Evolutionary conservation across 805 yeast genomes (phyloP).

Genomic region (Priceomyces castillae): DNA sequence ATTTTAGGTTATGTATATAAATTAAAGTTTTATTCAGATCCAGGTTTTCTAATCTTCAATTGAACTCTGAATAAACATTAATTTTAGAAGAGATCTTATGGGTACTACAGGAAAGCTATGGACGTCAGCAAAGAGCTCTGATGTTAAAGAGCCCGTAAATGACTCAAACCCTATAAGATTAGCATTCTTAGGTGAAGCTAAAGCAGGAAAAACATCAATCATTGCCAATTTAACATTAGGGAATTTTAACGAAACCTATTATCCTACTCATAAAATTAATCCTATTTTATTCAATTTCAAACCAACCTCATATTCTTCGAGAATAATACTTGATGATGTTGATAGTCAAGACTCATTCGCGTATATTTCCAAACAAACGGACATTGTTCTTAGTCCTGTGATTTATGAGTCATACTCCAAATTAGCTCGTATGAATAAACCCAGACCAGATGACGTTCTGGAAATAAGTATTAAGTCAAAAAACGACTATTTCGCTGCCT

Average conservation of each 20-base stretch:
- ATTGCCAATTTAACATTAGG: constrained; percentile 48
- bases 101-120: neutral
- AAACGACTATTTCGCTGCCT: constrained; percentile 22
- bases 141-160: neutral
- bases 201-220: constrained; percentile 60
- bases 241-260: constrained; percentile 62
- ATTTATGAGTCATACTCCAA: constrained; percentile 21
- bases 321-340: constrained; percentile 23
- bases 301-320: constrained; percentile 30
- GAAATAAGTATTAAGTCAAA: constrained; percentile 11
- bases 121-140: neutral
- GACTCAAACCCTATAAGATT: constrained; percentile 46
- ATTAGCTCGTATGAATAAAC: constrained; percentile 1
- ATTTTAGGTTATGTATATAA: too few species aligned
- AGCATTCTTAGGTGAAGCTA: constrained; percentile 59
- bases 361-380: constrained; percentile 9
- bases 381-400: constrained; percentile 29
- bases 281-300: constrained; percentile 56
- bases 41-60: too few species aligned
- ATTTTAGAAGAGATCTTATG: too few species aligned
- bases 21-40: too few species aligned
- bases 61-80: too few species aligned
- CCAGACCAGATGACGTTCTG: constrained; percentile 1
- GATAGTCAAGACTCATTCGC: constrained; percentile 13
- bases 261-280: constrained; percentile 65